Base-by-base conservation (phyloP, 2,329 filamentous ascomycete genomes). In the Exophiala spinifera region DNA sequence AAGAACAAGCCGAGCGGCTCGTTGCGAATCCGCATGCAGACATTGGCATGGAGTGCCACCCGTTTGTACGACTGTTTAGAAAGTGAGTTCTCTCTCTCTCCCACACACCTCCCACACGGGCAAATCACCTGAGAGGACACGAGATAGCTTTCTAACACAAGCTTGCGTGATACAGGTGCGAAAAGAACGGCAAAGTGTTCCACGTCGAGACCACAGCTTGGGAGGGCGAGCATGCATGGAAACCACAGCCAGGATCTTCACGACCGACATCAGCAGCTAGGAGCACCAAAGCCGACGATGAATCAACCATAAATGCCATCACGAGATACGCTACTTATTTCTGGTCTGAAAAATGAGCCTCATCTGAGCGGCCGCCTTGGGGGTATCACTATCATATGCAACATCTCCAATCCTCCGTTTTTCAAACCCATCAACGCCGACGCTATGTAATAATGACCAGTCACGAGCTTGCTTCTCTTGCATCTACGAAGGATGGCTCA, bases 201-300 rank as follows among this genome's bases (percentile, higher is more conserved):
- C 80, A 76, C 44, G 79, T 85, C 13, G 83, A 86, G 67, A 85
- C 82, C 31, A 86, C 83, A 33, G 73, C 75, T 46, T 83, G 80
- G 80, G 82, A 85, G 64, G 74, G 67, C 20, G 66, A 72, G 62
- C 70, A 71, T 62, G 68, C 66, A 14, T 66, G 66, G 63, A 65
- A 64, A 59, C 60, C 58, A 61, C 54, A 69, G 65, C 60, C 64
- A 59, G 44, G 49, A 23, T 25, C n/a, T n/a, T n/a, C 48, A 34
- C 43, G 37, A 17, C 40, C 46, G 19, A 51, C 33, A n/a, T n/a
- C n/a, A 19, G 40, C 28, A 15, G 31, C 20, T 10, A 42, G 33
- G 31, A 50, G 14, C 15, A 46, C 34, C 21, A 56, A 51, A n/a
- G 36, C 40, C 17, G 36, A 44, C 14, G 36, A 46, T 14, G 47